Conservation (phyloP, 805 yeast genomes). For the Saccharomyces jurei region DNA sequence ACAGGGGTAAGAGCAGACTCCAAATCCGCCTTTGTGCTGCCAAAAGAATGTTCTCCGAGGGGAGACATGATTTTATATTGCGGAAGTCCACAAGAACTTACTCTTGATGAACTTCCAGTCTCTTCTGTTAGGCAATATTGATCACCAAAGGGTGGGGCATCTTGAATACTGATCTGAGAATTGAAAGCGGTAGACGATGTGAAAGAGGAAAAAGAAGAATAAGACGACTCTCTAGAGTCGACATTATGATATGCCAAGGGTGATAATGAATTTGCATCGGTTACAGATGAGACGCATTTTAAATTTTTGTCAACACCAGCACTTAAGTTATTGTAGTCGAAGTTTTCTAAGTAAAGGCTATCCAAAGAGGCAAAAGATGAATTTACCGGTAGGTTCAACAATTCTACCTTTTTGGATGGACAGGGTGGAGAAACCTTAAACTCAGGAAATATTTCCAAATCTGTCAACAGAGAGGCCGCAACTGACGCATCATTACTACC, state of each 20-base stretch:
- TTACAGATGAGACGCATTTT: background rate
- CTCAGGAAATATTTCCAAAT: background rate
- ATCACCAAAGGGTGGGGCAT: background rate
- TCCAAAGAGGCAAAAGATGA: conserved; percentile 73
- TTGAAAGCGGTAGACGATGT: background rate
- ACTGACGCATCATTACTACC: background rate
- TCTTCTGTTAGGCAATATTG: background rate
- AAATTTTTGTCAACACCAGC: background rate
- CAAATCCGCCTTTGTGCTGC: background rate
- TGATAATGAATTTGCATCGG: background rate
- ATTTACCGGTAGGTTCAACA: conserved; percentile 51
- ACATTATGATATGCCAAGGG: background rate
- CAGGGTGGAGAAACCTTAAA: background rate
- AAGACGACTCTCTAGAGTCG: background rate
- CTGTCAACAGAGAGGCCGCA: background rate
- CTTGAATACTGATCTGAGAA: background rate
- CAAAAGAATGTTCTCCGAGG: background rate
- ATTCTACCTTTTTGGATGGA: background rate
- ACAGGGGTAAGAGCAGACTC: background rate
- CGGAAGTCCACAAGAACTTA: background rate
- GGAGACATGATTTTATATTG: background rate
- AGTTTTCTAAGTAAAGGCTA: conserved; percentile 51
- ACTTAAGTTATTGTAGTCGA: conserved; percentile 25
- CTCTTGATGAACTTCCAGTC: background rate
- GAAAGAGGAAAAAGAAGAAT: background rate